phyloP scores from a whole-genome alignment of 371 early-diverging fungal genomes.

The Circinella minor region DNA sequence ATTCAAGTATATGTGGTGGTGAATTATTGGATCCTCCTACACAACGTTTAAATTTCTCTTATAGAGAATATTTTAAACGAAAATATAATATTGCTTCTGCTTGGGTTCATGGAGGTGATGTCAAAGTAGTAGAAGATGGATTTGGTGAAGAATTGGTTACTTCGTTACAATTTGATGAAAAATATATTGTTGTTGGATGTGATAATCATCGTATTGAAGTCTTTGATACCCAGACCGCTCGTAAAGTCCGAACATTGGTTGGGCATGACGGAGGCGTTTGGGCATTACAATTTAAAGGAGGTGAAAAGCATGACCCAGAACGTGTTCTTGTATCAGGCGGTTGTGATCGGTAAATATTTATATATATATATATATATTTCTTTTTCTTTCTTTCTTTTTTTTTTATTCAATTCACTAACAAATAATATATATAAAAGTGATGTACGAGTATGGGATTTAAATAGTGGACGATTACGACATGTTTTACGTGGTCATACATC shows the following conservation, averaged over 20 bases:
- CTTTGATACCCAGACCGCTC: constrained; percentile 77
- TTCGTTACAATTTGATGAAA: constrained; percentile 84
- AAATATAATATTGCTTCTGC: constrained; percentile 76
- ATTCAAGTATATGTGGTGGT: constrained; percentile 55
- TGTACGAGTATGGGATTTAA: constrained; percentile 91
- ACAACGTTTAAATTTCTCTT: constrained; percentile 59
- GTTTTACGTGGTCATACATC: constrained; percentile 89
- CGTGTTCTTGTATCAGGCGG: constrained; percentile 79
- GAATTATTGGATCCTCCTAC: constrained; percentile 51
- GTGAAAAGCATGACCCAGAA: constrained; percentile 62
- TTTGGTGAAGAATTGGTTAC: constrained; percentile 83
- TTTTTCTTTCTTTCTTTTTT: neutral
- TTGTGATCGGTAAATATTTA: constrained; percentile 76
- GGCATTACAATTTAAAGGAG: constrained; percentile 84
- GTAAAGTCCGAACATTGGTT: constrained; percentile 68
- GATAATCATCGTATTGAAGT: constrained; percentile 86
- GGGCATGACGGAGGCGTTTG: constrained; percentile 97
- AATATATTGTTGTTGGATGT: constrained; percentile 85
- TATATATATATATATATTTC: constrained; percentile 30
- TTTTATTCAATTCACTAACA: too few species aligned
- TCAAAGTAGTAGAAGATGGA: constrained; percentile 75
- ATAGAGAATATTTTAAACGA: constrained; percentile 77
- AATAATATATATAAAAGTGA: constrained; percentile 42
- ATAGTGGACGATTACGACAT: constrained; percentile 74
- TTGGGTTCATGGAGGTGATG: constrained; percentile 77